phyloP scores from a whole-genome alignment of 148 eudicot genomes.

The Talinum fruticosum region DNA sequence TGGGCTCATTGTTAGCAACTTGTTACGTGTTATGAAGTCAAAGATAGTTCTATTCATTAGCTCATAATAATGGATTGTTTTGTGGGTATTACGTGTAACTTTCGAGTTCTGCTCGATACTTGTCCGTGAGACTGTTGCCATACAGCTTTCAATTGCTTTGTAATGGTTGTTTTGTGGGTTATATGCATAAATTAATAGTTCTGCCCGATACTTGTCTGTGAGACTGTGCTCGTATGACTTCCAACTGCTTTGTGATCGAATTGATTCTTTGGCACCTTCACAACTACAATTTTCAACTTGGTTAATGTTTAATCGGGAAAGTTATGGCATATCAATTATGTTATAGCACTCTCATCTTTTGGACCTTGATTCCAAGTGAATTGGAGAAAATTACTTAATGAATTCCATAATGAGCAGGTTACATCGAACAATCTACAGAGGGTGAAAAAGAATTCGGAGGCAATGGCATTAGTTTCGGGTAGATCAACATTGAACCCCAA shows the following conservation, averaged over 20 bases:
- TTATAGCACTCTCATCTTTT: neutral
- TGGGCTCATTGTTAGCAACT: neutral
- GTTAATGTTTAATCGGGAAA: neutral
- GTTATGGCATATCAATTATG: neutral
- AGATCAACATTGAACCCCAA: slow-evolving; percentile 83
- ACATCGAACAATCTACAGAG: neutral
- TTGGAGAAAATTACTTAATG: neutral
- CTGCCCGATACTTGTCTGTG: neutral
- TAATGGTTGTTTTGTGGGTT: neutral
- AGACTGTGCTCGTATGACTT: neutral
- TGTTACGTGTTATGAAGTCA: neutral
- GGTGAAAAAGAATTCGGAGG: neutral
- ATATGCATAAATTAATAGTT: neutral
- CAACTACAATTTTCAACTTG: neutral
- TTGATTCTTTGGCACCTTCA: neutral
- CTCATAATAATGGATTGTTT: neutral
- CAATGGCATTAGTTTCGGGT: slow-evolving; percentile 75
- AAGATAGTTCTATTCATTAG: slow-evolving; percentile 1
- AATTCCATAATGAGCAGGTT: slow-evolving; percentile 21
- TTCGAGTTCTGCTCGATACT: neutral
- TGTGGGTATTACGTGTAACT: neutral
- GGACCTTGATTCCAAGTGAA: neutral
- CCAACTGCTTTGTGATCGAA: neutral
- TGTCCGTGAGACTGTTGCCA: neutral
- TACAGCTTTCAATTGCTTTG: neutral